Evolutionary conservation across 2,329 filamentous ascomycete species (phyloP), one percentile per base, ranked within the genome.

Genomic region (Microcera coccophila): DNA sequence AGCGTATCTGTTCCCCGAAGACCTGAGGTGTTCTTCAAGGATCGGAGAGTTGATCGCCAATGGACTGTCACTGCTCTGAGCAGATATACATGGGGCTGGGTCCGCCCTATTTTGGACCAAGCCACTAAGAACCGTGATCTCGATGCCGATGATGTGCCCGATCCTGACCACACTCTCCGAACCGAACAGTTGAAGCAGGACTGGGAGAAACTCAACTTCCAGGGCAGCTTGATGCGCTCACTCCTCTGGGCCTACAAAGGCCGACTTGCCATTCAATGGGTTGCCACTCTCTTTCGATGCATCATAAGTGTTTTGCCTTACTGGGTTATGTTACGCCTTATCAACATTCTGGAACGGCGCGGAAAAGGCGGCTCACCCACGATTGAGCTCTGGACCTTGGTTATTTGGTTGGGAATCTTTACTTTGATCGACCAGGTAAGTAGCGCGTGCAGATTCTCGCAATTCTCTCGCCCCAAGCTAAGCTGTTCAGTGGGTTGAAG

Each of bases 241-340:
- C 57, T 90, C 3, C 52, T 83, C 4, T 61, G 72, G 32, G 75
- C 76, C 1, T 83, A 88, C 59, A 75, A 75, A 47, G 62, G 62
- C 18, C 61, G 69, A 1, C 70, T 90, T 29, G 52, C 71, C 2
- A 42, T 78, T 8, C 85, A 90, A 63, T 82, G 78, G 68, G 35
- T 65, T 2, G 59, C 86, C 7, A 80, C 79, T 11, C 45, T 79
- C 1, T 47, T 73, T 5, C 70, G 73, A 16, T 76, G 78, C 8
- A 53, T 83, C 21, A 54, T 85, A n/a, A 80, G 79, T 42, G 82
- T 90, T 44, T 75, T 79, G 0, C 87, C 87, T 1, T 87, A 88
- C 56, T 79, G 83, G 61, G 76, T 82, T 20, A 79, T 87, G 49
- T 72, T 83, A 44, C 75, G 78, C 36, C 75, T 91, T 11, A 73